Evolutionary conservation across 768 basidiomycete species (phyloP), one percentile per base, ranked within the genome.

Genomic region (Amanita exitialis): DNA sequence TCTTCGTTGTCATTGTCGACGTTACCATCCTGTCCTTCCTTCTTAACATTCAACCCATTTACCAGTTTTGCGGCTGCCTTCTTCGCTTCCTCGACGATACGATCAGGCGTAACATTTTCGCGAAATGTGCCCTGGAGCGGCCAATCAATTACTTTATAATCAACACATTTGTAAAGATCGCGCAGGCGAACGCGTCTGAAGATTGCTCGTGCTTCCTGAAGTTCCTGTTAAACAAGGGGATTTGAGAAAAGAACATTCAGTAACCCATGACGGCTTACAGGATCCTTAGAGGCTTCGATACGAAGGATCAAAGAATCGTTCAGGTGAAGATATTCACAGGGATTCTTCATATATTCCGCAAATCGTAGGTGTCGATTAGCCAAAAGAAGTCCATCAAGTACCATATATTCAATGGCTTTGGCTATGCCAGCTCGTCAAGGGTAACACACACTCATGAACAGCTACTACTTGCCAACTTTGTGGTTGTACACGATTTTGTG

Each of bases 401-500:
- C 69, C 90, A 91, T 91, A 58, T 83, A 78, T 62, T 90, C 90
- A 46, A 90, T 83, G 0, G 86, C 80, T 56, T 77, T 84, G 3
- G 86, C 87, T 86, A 60, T 38, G n/a, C 20, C 42, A 32, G 13
- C 13, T 21, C 23, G 35, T 53, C 35, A 36, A 32, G 7, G 1
- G 51, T 30, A 46, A 15, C 16, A 13, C n/a, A 34, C 25, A 35
- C 28, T 35, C 35, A 16, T 41, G 21, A 53, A 18, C 21, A 27
- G 21, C 42, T 25, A 7, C 16, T 12, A 34, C 73, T 18, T 52
- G 80, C 80, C 81, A 1, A 85, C 79, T 61, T 90, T 90, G 63
- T 91, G 89, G 53, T 79, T 82, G 56, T 91, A 92, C n/a, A 89
- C 74, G 6, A 74, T 75, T 60, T 90, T 91, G 65, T 90, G 87